These are phyloP conservation scores for Verticillium nubilum DNA, from an alignment of 2,329 filamentous ascomycete genomes.

Conservation along the genomic window DNA sequence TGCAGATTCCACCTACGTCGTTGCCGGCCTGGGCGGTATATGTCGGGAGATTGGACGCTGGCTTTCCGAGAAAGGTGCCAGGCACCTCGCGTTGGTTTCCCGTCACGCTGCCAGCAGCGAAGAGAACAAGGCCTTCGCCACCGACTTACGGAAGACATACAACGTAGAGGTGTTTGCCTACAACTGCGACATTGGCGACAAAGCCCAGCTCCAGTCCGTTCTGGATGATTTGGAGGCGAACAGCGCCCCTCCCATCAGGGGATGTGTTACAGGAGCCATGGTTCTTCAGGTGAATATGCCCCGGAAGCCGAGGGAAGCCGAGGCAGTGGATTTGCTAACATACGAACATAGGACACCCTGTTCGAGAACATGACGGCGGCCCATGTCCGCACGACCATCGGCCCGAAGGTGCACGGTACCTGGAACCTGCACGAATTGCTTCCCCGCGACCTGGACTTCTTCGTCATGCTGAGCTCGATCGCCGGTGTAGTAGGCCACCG, in stretches of 20 bases:
- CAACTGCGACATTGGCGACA: background rate
- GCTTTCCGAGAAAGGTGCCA: too few relatives aligned
- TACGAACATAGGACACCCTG: too few relatives aligned
- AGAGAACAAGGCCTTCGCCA: too few relatives aligned
- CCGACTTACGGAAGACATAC: too few relatives aligned
- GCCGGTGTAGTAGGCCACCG: slow-evolving; percentile 15
- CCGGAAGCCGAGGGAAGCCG: too few relatives aligned
- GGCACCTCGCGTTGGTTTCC: too few relatives aligned
- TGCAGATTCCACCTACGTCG: slow-evolving; percentile 22
- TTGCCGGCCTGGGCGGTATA: slow-evolving; percentile 25
- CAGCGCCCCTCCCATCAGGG: background rate
- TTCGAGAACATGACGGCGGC: too few relatives aligned
- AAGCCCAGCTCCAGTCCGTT: background rate
- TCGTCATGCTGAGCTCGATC: slow-evolving; percentile 26
- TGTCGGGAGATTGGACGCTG: slow-evolving; percentile 8
- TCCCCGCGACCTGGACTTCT: slow-evolving; percentile 24
- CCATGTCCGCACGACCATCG: too few relatives aligned
- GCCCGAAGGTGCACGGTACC: slow-evolving; percentile 27
- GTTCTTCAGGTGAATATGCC: background rate
- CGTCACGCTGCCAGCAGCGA: too few relatives aligned
- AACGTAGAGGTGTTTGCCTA: background rate
- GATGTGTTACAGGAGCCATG: background rate
- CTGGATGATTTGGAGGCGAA: background rate
- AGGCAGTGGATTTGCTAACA: too few relatives aligned
- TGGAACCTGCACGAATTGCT: slow-evolving; percentile 24